phyloP scores from a whole-genome alignment of 352 stramenopile genomes.

The Globisporangium canariense region DNA sequence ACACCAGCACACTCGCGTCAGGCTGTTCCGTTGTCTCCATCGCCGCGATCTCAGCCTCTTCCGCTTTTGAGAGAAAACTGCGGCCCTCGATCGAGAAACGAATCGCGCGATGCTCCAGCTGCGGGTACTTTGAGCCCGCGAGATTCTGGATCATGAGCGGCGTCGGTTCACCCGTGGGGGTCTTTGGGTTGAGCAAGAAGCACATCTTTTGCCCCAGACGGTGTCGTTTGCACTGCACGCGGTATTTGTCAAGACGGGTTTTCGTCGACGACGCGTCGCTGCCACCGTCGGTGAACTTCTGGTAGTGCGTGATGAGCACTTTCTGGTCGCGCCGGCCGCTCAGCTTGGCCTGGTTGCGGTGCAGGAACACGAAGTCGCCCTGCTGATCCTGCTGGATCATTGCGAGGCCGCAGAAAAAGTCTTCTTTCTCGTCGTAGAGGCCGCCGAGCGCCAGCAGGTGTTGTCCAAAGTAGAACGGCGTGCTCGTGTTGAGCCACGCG shows the following conservation, averaged over 20 bases:
- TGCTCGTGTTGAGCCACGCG: conserved; percentile 48
- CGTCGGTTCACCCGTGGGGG: conserved; percentile 35
- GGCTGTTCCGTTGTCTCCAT: conserved; percentile 1
- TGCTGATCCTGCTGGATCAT: conserved; percentile 15
- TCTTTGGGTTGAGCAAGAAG: conserved; percentile 51
- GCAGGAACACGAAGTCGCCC: conserved; percentile 16
- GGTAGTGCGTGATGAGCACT: conserved; percentile 52
- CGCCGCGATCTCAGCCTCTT: conserved; percentile 28
- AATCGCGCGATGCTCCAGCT: conserved; percentile 63
- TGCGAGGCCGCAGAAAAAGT: conserved; percentile 43
- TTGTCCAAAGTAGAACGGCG: conserved; percentile 46
- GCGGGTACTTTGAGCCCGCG: conserved; percentile 41
- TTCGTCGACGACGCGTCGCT: conserved; percentile 42
- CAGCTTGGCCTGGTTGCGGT: conserved; percentile 15
- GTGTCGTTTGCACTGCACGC: conserved; percentile 49
- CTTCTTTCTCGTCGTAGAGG: conserved; percentile 25
- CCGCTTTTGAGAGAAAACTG: conserved; percentile 40
- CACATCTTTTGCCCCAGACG: conserved; percentile 58
- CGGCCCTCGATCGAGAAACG: conserved; percentile 74
- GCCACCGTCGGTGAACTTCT: conserved; percentile 70
- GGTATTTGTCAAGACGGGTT: conserved; percentile 63
- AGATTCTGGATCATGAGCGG: conserved; percentile 53
- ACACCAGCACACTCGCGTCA: neutral
- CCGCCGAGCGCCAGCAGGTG: conserved; percentile 40
- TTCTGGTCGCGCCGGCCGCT: conserved; percentile 37